These are phyloP conservation scores for Fusarium verticillioides DNA, from an alignment of 2,329 filamentous ascomycete species.

Conservation along the genomic window DNA sequence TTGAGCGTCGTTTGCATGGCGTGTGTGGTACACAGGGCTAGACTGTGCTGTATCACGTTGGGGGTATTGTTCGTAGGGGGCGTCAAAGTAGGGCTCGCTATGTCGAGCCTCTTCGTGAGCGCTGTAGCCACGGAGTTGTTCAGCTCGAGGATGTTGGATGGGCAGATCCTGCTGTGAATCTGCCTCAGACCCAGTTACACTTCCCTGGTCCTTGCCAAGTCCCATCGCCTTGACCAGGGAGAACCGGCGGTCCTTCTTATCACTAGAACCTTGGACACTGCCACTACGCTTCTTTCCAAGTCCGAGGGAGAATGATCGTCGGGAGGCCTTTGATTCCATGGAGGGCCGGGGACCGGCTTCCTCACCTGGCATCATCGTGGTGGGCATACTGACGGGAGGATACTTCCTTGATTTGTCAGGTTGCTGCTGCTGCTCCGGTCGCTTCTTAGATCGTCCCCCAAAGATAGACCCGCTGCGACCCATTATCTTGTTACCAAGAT, in stretches of 20 bases:
- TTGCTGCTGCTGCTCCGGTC: constrained; percentile 56
- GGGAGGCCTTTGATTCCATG: constrained; percentile 74
- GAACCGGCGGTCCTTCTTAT: constrained; percentile 73
- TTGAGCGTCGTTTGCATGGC: constrained; percentile 54
- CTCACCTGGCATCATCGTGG: constrained; percentile 70
- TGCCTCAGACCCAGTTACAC: constrained; percentile 58
- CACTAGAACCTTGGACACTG: constrained; percentile 67
- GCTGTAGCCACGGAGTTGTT: constrained; percentile 48
- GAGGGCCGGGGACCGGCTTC: constrained; percentile 66
- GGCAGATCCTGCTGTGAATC: constrained; percentile 65
- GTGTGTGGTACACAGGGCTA: constrained; percentile 55
- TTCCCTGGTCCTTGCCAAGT: constrained; percentile 64
- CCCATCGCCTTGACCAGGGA: constrained; percentile 76
- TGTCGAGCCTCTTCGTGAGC: constrained; percentile 51
- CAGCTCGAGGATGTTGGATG: constrained; percentile 57
- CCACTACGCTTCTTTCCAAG: constrained; percentile 78
- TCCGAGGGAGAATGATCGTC: constrained; percentile 76
- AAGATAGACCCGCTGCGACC: constrained; percentile 86
- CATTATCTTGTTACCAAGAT: constrained; percentile 85
- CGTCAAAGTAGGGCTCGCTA: constrained; percentile 55
- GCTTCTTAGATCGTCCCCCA: constrained; percentile 68
- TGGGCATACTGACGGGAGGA: constrained; percentile 91
- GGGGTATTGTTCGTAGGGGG: constrained; percentile 51
- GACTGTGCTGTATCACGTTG: constrained; percentile 49
- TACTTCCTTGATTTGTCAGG: constrained; percentile 77